Base-by-base conservation (phyloP, 768 basidiomycete species). In the Neoboletus subvelutipes region DNA sequence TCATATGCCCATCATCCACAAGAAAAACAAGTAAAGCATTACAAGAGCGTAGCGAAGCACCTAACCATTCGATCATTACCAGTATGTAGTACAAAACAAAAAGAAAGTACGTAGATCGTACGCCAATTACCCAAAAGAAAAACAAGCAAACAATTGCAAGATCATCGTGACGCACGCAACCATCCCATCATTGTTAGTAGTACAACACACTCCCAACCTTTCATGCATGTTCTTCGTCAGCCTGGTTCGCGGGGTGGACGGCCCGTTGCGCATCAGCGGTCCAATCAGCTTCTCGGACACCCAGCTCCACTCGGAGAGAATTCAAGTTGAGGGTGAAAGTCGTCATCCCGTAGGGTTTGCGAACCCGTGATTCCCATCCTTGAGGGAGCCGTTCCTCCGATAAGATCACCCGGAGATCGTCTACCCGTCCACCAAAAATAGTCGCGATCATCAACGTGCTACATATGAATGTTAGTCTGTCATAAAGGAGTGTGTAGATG, bases 341-440 rank as follows among this genome's bases (percentile, higher is more conserved):
- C 0, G 87, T 88, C 31, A 90, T 66, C 0, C 89, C 88, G 54
- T 77, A 71, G 1, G 72, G 80, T 33, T 76, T 70, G 26, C 78
- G 75, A 33, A 83, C 69, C 20, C 78, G 73, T 0, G 88, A 77
- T 65, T 90, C 87, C 87, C 87, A 91, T n/a, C 83, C 83, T 0
- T 85, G 76, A 2, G 85, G 84, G 28, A 91, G 65, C 22, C 87
- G 81, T 61, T 92, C 89, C 50, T 92, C 86, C 4, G 74, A 64
- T 24, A 92, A 71, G 46, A 88, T 62, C 1, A 78, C 58, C 40
- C 77, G 71, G 29, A 90, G 62, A 52, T 86, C 85, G 5, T 75
- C 69, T 11, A 85, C 65, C 29, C 77, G 75, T 1, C 88, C 86
- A 4, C 87, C 90, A 59, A 89, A 85, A 54, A 85, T 81, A 1